Conservation (phyloP, 495 filamentous ascomycete species). For the Cairneyella variabilis region DNA sequence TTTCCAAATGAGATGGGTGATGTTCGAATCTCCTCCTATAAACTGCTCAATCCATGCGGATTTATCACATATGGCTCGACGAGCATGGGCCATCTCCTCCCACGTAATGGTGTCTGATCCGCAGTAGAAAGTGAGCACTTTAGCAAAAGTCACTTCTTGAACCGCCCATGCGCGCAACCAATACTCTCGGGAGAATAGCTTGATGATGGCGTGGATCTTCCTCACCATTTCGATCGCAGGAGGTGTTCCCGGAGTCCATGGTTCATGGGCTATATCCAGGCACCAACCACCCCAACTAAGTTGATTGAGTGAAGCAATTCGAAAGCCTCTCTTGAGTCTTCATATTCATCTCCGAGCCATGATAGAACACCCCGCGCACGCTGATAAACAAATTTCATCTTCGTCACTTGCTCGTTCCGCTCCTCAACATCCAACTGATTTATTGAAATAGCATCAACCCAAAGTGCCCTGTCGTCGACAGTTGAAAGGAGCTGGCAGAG, state of each 20-base stretch:
- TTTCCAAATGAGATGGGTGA: neutral
- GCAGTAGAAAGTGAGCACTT: neutral
- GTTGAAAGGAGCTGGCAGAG: slow-evolving; percentile 2
- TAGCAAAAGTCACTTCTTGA: neutral
- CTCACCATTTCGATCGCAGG: neutral
- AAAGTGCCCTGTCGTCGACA: slow-evolving; percentile 1
- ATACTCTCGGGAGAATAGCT: neutral
- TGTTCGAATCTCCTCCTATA: neutral
- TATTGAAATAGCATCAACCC: slow-evolving; percentile 3
- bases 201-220: neutral
- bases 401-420: slow-evolving; percentile 13
- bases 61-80: neutral
- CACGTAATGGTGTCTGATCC: neutral
- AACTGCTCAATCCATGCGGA: neutral
- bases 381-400: slow-evolving; percentile 21
- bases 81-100: neutral
- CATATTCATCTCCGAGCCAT: slow-evolving; percentile 20
- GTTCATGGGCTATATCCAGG: neutral
- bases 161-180: neutral
- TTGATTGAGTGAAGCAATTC: neutral
- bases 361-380: slow-evolving; percentile 14
- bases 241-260: neutral
- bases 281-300: neutral
- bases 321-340: neutral
- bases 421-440: slow-evolving; percentile 13